phyloP scores from a whole-genome alignment of 2,329 filamentous ascomycete genomes.

The Arthroderma uncinatum region DNA sequence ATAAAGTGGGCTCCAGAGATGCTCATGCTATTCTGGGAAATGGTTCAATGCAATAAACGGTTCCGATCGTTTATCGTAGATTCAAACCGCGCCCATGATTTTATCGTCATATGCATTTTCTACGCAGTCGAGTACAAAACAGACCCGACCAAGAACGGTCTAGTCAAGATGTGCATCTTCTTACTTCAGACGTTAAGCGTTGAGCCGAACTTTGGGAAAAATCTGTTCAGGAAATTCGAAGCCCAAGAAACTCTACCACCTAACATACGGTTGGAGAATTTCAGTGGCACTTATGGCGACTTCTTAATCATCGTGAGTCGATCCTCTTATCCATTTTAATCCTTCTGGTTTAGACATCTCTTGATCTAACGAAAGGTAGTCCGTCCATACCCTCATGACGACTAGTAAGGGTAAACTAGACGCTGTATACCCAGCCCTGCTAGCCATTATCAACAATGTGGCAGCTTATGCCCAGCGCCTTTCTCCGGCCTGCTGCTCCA shows the following conservation, averaged over 20 bases:
- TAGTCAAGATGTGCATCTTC: slow-evolving; percentile 96
- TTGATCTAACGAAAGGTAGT: slow-evolving; percentile 39
- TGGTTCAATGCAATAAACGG: slow-evolving; percentile 91
- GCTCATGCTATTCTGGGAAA: slow-evolving; percentile 95
- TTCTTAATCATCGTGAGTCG: slow-evolving; percentile 74
- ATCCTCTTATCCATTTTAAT: neutral
- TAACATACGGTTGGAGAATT: slow-evolving; percentile 70
- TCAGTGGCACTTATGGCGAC: slow-evolving; percentile 83
- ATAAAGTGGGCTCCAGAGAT: slow-evolving; percentile 87
- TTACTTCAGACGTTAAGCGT: slow-evolving; percentile 89
- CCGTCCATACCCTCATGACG: slow-evolving; percentile 83
- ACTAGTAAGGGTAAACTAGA: slow-evolving; percentile 81
- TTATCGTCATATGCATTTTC: slow-evolving; percentile 79
- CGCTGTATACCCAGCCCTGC: slow-evolving; percentile 79
- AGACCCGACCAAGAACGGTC: slow-evolving; percentile 76
- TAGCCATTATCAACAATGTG: slow-evolving; percentile 90
- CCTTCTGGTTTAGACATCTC: slow-evolving; percentile 1
- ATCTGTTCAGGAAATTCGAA: slow-evolving; percentile 79
- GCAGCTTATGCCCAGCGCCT: slow-evolving; percentile 72
- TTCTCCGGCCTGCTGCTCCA: slow-evolving; percentile 62
- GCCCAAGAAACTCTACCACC: slow-evolving; percentile 77
- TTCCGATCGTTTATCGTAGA: slow-evolving; percentile 96
- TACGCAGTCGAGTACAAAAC: slow-evolving; percentile 84
- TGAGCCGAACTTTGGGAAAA: slow-evolving; percentile 79
- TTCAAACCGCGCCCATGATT: slow-evolving; percentile 84